These are phyloP conservation scores for Saccharum officinarum DNA, from an alignment of 176 grass and related monocot species.

Conservation along the genomic window DNA sequence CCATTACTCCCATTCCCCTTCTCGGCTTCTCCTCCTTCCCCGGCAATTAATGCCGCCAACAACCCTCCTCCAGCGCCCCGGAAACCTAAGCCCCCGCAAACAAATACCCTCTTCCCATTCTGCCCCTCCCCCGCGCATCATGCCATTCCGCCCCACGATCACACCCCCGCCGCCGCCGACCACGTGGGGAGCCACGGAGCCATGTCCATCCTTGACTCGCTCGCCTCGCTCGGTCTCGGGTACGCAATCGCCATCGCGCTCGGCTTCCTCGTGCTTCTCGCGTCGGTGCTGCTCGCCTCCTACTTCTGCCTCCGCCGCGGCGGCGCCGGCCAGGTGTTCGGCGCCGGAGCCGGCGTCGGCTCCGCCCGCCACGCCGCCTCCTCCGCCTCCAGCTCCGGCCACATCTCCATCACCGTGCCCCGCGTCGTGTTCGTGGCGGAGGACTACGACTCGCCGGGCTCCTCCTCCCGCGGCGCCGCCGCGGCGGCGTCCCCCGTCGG, in stretches of 20 bases:
- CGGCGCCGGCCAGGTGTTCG: background rate
- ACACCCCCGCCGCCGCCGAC: constrained; percentile 20
- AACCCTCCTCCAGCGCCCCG: background rate
- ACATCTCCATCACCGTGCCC: constrained; percentile 61
- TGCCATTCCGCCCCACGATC: constrained; percentile 45
- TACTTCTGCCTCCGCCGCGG: constrained; percentile 57
- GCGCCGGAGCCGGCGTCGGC: background rate
- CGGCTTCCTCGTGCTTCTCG: constrained; percentile 63
- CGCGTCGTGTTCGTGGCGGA: constrained; percentile 92
- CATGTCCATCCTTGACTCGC: constrained; percentile 48
- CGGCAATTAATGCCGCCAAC: constrained; percentile 68
- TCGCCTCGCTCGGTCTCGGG: constrained; percentile 52
- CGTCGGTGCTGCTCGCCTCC: constrained; percentile 41
- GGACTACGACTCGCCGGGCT: constrained; percentile 66
- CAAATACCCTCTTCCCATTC: constrained; percentile 51
- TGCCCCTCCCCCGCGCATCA: constrained; percentile 31
- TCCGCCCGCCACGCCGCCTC: constrained; percentile 2
- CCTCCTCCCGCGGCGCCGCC: constrained; percentile 46
- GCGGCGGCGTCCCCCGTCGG: constrained; percentile 56
- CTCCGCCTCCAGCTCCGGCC: constrained; percentile 51
- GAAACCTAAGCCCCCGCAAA: constrained; percentile 46
- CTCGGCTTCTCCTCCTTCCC: constrained; percentile 34
- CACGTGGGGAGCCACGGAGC: background rate
- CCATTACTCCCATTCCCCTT: constrained; percentile 45
- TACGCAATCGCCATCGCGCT: constrained; percentile 69